Percentiles rank a stretch among this genome's conserved stretches.
phyloP scores from a whole-genome alignment of 768 basidiomycete species.

The Galerina marginata region DNA sequence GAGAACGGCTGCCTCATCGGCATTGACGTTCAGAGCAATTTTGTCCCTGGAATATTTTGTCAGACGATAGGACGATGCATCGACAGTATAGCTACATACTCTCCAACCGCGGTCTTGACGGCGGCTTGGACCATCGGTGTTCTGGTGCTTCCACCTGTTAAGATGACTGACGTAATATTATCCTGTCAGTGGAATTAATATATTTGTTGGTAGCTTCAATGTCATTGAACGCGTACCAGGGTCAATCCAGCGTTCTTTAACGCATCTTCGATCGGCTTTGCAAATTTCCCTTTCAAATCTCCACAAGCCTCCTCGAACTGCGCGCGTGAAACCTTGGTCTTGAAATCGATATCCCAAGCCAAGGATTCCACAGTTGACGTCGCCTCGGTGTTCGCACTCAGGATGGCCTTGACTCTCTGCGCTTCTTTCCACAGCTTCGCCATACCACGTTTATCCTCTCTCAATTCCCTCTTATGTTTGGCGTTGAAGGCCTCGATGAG shows the following conservation, averaged over 20 bases:
- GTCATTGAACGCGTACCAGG: conserved; percentile 51
- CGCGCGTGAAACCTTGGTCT: conserved; percentile 73
- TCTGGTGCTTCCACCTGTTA: conserved; percentile 90
- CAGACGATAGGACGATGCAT: not conserved
- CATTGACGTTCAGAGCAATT: conserved; percentile 94
- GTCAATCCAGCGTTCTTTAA: conserved; percentile 68
- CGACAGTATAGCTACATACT: conserved; percentile 48
- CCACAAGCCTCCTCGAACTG: conserved; percentile 79
- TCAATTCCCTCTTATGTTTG: conserved; percentile 71
- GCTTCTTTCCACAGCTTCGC: conserved; percentile 96
- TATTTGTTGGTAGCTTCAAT: not conserved
- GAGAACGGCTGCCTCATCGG: conserved; percentile 94
- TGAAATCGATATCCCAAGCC: conserved; percentile 91
- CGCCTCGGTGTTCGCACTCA: conserved; percentile 92
- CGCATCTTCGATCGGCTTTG: conserved; percentile 77
- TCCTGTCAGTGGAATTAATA: conserved; percentile 47
- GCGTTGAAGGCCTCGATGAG: conserved; percentile 76
- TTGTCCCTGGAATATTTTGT: conserved; percentile 55
- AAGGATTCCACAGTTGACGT: conserved; percentile 85
- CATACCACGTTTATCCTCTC: conserved; percentile 81
- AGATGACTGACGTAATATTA: conserved; percentile 85
- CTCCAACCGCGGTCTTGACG: conserved; percentile 77
- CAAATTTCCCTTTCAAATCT: conserved; percentile 67
- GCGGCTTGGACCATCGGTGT: conserved; percentile 92
- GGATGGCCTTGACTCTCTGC: conserved; percentile 84